Base-by-base conservation (phyloP, 129 eudicot genomes). In the Silybum marianum region DNA sequence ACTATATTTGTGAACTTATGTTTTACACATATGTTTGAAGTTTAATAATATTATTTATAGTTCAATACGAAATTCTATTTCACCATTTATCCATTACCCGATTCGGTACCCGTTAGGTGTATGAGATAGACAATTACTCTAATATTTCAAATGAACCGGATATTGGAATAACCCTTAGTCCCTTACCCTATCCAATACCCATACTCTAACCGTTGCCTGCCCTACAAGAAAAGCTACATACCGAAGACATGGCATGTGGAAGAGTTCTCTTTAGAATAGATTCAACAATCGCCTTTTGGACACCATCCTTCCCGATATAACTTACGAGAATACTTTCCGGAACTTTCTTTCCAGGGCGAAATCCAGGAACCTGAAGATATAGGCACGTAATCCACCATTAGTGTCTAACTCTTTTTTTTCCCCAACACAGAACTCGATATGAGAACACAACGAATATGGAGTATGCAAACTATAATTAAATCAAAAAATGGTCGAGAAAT, bases 171-270 rank as follows among this genome's bases (percentile, higher is more conserved):
- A 32, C 36, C 36, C 36, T 32, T 32, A 32, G n/a, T n/a, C n/a
- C n/a, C n/a, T 26, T 1, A 2, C 36, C 5, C 5, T 32, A 32
- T 4, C 36, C 36, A 30, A 1, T 32, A 32, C 36, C 36, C 36
- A 32, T 32, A 32, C 36, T 32, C 36, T 32, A 32, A 2, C 36
- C 36, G 6, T 32, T 32, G 36, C 36, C 36, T 0, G 5, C 36
- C 36, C 36, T 32, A 32, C 26, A 75, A 38, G 25, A 70, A 26
- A 69, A 3, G 6, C 13, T 60, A 46, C 88, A 60, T 87, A 96
- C 99, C 48, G 96, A 93, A 72, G 93, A 87, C 97, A 93, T 89
- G 87, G 98, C 99, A 91, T 96, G 99, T 11, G 98, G 98, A 90
- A 96, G 95, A 69, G 98, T 96, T 85, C 97, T 96, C 89, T 96